Percentiles rank a stretch among this genome's conserved stretches.
phyloP scores from a whole-genome alignment of 768 basidiomycete species.

The Lentinula sp. region DNA sequence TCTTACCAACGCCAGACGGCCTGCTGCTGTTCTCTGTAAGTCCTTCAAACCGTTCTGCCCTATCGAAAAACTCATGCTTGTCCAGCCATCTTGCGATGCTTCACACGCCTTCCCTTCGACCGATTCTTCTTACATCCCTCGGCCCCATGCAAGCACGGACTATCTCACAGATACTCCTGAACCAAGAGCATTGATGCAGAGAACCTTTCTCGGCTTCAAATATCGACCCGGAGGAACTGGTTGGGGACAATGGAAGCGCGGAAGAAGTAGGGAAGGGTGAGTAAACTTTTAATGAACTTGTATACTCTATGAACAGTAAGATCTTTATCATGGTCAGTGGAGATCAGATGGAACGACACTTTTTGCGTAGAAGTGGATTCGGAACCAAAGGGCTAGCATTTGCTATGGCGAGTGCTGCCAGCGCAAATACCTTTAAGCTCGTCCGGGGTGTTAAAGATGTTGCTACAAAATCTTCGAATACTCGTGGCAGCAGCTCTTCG shows the following conservation, averaged over 20 bases:
- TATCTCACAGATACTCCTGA: conserved; percentile 50
- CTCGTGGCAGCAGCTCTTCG: neutral
- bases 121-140: conserved; percentile 41
- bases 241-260: conserved; percentile 2
- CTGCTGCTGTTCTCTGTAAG: conserved; percentile 40
- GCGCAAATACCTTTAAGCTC: neutral
- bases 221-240: conserved; percentile 10
- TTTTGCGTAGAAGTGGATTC: neutral
- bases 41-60: conserved; percentile 17
- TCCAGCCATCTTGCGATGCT: conserved; percentile 21
- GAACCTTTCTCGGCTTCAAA: conserved; percentile 45
- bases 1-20: conserved; percentile 37
- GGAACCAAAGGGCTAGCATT: neutral
- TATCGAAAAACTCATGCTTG: conserved; percentile 18
- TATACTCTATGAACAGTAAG: neutral
- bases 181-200: conserved; percentile 43
- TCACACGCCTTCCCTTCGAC: conserved; percentile 44
- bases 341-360: conserved; percentile 1
- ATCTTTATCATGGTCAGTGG: neutral
- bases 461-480: neutral
- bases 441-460: neutral
- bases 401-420: neutral
- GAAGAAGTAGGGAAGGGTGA: neutral
- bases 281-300: neutral
- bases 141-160: conserved; percentile 42